Evolutionary conservation across 129 eudicot species (phyloP).

Genomic region (Lonicera japonica): DNA sequence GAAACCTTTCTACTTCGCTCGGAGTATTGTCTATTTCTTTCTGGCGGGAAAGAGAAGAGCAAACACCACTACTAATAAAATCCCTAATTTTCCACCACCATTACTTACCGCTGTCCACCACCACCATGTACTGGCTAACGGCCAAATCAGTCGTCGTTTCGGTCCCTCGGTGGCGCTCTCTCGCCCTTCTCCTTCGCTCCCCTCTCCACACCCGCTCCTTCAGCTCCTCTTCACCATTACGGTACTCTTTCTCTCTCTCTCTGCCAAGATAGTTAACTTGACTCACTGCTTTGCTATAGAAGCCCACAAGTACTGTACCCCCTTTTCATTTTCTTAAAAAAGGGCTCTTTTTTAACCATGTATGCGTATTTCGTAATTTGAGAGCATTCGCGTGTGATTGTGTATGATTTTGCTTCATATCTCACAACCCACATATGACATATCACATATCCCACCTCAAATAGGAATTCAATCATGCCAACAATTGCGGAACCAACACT

Average conservation of each 20-base stretch:
- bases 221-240: constrained; percentile 24
- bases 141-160: constrained; percentile 41
- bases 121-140: constrained; percentile 40
- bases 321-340: too few relatives aligned
- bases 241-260: constrained; percentile 26
- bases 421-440: too few relatives aligned
- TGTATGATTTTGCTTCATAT: too few relatives aligned
- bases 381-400: too few relatives aligned
- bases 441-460: too few relatives aligned
- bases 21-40: too few relatives aligned
- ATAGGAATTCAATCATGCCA: too few relatives aligned
- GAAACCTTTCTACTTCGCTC: neutral
- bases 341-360: too few relatives aligned
- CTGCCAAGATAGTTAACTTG: neutral
- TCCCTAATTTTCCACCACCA: neutral
- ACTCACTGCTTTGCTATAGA: too few relatives aligned
- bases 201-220: constrained; percentile 28
- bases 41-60: constrained; percentile 20
- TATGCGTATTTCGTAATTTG: too few relatives aligned
- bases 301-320: too few relatives aligned
- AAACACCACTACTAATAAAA: neutral
- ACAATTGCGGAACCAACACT: too few relatives aligned
- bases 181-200: constrained; percentile 40
- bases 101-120: neutral
- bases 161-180: constrained; percentile 60